Evolutionary conservation across 768 basidiomycete species (phyloP).

Genomic region (Boletus fagicola): DNA sequence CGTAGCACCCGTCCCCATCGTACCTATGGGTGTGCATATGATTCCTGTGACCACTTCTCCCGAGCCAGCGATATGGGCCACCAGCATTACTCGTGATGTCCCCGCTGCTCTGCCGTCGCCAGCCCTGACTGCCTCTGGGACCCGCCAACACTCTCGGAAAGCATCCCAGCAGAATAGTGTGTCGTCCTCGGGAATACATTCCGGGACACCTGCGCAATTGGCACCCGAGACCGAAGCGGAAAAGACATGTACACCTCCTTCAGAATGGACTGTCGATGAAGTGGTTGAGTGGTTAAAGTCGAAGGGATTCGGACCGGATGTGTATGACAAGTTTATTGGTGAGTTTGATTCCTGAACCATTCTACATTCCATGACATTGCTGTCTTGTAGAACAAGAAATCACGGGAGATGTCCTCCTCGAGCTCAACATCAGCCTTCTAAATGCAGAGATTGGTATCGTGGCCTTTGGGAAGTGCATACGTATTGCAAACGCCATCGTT

Average conservation of each 20-base stretch:
- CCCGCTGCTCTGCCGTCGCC: slow-evolving; percentile 33
- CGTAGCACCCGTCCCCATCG: no score
- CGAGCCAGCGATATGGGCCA: neutral
- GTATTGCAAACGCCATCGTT: slow-evolving; percentile 81
- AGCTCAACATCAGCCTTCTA: slow-evolving; percentile 85
- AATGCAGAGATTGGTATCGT: no score
- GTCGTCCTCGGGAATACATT: slow-evolving; percentile 28
- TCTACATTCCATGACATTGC: neutral
- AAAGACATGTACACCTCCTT: slow-evolving; percentile 48
- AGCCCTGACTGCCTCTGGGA: slow-evolving; percentile 18
- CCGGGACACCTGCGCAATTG: slow-evolving; percentile 19
- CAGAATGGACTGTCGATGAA: slow-evolving; percentile 83
- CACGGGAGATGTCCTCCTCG: slow-evolving; percentile 92
- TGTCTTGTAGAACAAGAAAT: slow-evolving; percentile 89
- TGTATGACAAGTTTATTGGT: slow-evolving; percentile 87
- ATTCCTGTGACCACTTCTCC: no score
- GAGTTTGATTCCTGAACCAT: slow-evolving; percentile 22
- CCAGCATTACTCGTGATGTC: slow-evolving; percentile 22
- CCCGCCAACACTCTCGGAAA: slow-evolving; percentile 21
- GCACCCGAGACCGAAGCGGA: slow-evolving; percentile 19
- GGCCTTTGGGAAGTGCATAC: slow-evolving; percentile 96
- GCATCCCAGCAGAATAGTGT: slow-evolving; percentile 45
- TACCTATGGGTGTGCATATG: no score
- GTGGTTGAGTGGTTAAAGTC: slow-evolving; percentile 74
- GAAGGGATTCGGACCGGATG: slow-evolving; percentile 81